Conservation (phyloP, 495 filamentous ascomycete genomes). For the Penicillium diatomitis region DNA sequence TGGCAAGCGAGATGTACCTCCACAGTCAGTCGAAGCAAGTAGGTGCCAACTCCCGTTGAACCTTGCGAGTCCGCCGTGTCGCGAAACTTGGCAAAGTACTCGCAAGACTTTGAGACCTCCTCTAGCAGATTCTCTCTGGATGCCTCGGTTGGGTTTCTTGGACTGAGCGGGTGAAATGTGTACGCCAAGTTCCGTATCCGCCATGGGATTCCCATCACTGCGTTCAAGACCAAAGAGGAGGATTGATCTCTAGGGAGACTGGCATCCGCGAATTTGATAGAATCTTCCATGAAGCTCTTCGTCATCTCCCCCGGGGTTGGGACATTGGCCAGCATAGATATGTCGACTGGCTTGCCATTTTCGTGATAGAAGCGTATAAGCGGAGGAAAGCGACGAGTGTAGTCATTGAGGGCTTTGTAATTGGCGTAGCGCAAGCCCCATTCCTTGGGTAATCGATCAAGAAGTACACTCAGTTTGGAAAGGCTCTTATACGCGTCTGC, state of each 20-base stretch:
- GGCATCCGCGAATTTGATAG: background rate
- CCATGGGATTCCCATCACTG: background rate
- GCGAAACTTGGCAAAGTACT: slow-evolving; percentile 4
- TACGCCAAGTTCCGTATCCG: background rate
- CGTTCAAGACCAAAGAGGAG: slow-evolving; percentile 1
- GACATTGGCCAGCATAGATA: slow-evolving; percentile 6
- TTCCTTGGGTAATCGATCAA: slow-evolving; percentile 10
- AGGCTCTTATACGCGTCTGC: slow-evolving; percentile 12
- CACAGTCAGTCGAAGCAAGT: slow-evolving; percentile 9
- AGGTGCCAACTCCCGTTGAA: slow-evolving; percentile 1
- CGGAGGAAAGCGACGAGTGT: slow-evolving; percentile 15
- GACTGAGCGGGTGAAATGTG: slow-evolving; percentile 7
- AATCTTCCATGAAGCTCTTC: slow-evolving; percentile 4
- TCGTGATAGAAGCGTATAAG: slow-evolving; percentile 17
- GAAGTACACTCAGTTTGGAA: slow-evolving; percentile 1
- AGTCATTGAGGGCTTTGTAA: slow-evolving; percentile 15
- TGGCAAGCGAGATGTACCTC: slow-evolving; percentile 11
- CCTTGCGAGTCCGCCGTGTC: slow-evolving; percentile 7
- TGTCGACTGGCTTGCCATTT: slow-evolving; percentile 5
- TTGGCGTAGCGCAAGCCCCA: slow-evolving; percentile 18
- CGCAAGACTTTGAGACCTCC: background rate
- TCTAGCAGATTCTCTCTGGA: background rate
- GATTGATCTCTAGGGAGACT: slow-evolving; percentile 6
- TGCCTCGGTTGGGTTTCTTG: background rate
- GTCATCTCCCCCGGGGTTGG: slow-evolving; percentile 6